Percentiles rank a stretch among this genome's conserved stretches.
Evolutionary conservation across 805 yeast genomes (phyloP).

Genomic region (Kazachstania kunashirensis): DNA sequence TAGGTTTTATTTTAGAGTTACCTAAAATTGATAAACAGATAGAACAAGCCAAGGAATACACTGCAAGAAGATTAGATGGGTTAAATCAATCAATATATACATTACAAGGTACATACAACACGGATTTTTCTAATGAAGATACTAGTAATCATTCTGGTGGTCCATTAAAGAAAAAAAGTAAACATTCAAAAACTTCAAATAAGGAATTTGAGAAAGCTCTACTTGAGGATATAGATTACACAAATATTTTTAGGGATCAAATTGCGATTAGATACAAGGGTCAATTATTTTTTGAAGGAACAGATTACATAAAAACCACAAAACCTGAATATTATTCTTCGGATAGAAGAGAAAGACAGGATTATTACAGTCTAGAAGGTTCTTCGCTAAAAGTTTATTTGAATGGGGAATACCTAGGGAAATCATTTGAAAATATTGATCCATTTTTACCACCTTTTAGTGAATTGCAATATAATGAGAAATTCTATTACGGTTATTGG

Average conservation of each 20-base stretch:
- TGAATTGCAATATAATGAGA: conserved; percentile 37
- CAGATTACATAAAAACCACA: conserved; percentile 40
- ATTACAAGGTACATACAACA: background rate
- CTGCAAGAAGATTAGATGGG: conserved; percentile 25
- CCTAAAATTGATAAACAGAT: conserved; percentile 46
- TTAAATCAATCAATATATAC: conserved; percentile 9
- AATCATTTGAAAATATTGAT: conserved; percentile 55
- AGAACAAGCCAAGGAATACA: conserved; percentile 33
- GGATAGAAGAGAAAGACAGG: conserved; percentile 29
- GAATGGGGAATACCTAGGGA: conserved; percentile 64
- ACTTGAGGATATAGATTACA: conserved; percentile 21
- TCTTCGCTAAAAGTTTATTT: conserved; percentile 63
- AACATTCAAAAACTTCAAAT: conserved; percentile 5
- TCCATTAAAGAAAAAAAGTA: conserved; percentile 7
- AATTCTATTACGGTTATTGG: conserved; percentile 27
- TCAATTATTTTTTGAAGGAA: conserved; percentile 72
- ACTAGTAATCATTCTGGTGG: background rate
- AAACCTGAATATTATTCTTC: conserved; percentile 28
- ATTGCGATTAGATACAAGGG: conserved; percentile 77
- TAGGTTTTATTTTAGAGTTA: conserved; percentile 66
- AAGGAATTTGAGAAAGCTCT: conserved; percentile 26
- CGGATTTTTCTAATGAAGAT: background rate
- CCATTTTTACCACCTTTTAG: conserved; percentile 77
- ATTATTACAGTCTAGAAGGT: conserved; percentile 31
- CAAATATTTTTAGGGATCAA: conserved; percentile 64